phyloP scores from a whole-genome alignment of 2,329 filamentous ascomycete species.

The Penicillium sp. region DNA sequence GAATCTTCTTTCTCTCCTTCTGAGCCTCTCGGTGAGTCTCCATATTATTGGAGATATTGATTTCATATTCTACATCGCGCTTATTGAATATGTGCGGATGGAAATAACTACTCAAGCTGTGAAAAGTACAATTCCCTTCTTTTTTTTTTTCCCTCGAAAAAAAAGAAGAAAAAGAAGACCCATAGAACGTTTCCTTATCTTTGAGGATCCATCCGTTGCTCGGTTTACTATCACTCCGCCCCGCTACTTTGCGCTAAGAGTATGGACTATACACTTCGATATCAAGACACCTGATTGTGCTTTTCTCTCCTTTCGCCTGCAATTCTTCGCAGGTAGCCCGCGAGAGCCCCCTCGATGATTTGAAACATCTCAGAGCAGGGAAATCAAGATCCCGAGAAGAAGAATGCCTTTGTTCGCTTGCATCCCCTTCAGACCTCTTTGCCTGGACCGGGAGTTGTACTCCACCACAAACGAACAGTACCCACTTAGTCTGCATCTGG shows the following conservation, averaged over 20 bases:
- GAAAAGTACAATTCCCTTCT: background rate
- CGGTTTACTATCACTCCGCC: background rate
- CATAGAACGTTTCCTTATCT: slow-evolving; percentile 16
- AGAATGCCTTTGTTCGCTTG: background rate
- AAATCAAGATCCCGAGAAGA: background rate
- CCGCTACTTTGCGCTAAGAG: slow-evolving; percentile 1
- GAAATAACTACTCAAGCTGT: too few species aligned
- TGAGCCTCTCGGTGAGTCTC: slow-evolving; percentile 18
- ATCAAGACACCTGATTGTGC: background rate
- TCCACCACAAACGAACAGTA: slow-evolving; percentile 12
- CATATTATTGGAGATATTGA: background rate
- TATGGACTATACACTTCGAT: slow-evolving; percentile 6
- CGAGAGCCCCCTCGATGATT: background rate
- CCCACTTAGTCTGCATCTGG: slow-evolving; percentile 9
- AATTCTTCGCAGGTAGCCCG: background rate
- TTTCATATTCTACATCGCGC: background rate
- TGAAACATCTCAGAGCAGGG: background rate
- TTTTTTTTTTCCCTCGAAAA: background rate
- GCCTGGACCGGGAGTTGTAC: background rate
- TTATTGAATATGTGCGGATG: background rate
- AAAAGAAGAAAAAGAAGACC: slow-evolving; percentile 3
- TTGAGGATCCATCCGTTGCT: slow-evolving; percentile 3
- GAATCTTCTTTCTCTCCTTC: slow-evolving; percentile 1
- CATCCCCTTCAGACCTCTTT: background rate
- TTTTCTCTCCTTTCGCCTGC: background rate